Conservation (phyloP, 2,329 filamentous ascomycete species). For the Dactylellina parvicollis region DNA sequence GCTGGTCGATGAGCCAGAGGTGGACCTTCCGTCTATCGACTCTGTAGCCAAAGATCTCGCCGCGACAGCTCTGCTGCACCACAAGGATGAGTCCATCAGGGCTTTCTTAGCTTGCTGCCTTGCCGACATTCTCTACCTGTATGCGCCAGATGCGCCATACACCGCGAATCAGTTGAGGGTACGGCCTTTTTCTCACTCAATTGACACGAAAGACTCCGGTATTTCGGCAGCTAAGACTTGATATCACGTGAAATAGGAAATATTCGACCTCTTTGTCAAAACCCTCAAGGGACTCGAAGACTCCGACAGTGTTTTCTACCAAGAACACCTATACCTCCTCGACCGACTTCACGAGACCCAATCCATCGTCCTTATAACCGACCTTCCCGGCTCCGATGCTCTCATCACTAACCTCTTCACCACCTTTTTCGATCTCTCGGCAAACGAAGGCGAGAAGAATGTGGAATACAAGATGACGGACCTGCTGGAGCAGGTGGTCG, state of each 20-base stretch:
- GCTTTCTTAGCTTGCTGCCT: conserved; percentile 89
- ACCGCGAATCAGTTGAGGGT: conserved; percentile 90
- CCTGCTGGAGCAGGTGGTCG: conserved; percentile 83
- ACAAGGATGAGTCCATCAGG: conserved; percentile 93
- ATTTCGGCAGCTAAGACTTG: not conserved
- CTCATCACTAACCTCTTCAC: conserved; percentile 85
- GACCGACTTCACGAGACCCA: conserved; percentile 90
- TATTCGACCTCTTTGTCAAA: conserved; percentile 88
- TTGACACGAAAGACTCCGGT: not conserved
- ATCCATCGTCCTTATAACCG: conserved; percentile 89
- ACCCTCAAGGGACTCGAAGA: conserved; percentile 56
- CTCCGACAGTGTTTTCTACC: conserved; percentile 55
- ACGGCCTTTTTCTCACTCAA: conserved; percentile 42
- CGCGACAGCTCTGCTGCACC: conserved; percentile 80
- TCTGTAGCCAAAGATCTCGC: conserved; percentile 86
- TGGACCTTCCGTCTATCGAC: conserved; percentile 81
- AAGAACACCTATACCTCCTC: conserved; percentile 88
- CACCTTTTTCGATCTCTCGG: conserved; percentile 87
- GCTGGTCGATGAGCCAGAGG: conserved; percentile 82
- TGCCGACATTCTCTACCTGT: conserved; percentile 90
- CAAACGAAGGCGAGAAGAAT: conserved; percentile 88
- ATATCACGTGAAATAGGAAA: conserved; percentile 70
- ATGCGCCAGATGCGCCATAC: conserved; percentile 94
- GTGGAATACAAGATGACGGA: conserved; percentile 92
- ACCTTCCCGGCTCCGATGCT: conserved; percentile 82